These are phyloP conservation scores for Pseudocercospora ulei DNA, from an alignment of 2,329 filamentous ascomycete species.

Conservation along the genomic window DNA sequence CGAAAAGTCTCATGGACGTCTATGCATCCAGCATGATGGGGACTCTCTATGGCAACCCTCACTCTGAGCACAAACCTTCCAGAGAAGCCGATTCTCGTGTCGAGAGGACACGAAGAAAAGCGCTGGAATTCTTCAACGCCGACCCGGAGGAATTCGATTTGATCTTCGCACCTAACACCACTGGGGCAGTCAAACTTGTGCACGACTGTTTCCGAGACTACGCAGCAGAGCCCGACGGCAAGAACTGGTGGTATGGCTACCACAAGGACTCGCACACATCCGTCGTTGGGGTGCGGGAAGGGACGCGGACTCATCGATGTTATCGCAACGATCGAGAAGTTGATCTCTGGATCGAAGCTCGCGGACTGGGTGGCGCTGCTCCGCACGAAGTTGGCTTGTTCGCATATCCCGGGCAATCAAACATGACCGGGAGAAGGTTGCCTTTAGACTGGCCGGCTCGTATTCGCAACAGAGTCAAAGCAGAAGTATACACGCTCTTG, in stretches of 20 bases:
- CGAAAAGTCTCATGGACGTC: slow-evolving; percentile 63
- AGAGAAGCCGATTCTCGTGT: slow-evolving; percentile 63
- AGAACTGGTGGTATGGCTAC: slow-evolving; percentile 47
- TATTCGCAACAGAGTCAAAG: slow-evolving; percentile 36
- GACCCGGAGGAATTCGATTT: slow-evolving; percentile 72
- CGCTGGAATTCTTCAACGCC: slow-evolving; percentile 69
- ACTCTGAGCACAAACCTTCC: slow-evolving; percentile 73
- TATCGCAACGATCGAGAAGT: slow-evolving; percentile 55
- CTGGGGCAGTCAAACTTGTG: slow-evolving; percentile 77
- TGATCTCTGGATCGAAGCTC: slow-evolving; percentile 51
- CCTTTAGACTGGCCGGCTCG: slow-evolving; percentile 57
- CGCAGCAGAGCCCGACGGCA: slow-evolving; percentile 31
- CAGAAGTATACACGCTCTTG: slow-evolving; percentile 54
- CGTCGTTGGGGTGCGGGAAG: slow-evolving; percentile 64
- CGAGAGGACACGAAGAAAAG: slow-evolving; percentile 63
- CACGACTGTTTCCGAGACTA: slow-evolving; percentile 62
- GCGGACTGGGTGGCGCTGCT: slow-evolving; percentile 28
- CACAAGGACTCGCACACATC: slow-evolving; percentile 79
- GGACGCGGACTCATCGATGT: slow-evolving; percentile 57
- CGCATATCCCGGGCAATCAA: slow-evolving; percentile 81
- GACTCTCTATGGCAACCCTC: slow-evolving; percentile 78
- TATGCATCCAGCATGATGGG: slow-evolving; percentile 67
- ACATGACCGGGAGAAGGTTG: slow-evolving; percentile 71
- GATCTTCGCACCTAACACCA: slow-evolving; percentile 83
- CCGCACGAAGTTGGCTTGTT: slow-evolving; percentile 44